Conservation (phyloP, 2,329 filamentous ascomycete species). For the Fusarium virguliforme region DNA sequence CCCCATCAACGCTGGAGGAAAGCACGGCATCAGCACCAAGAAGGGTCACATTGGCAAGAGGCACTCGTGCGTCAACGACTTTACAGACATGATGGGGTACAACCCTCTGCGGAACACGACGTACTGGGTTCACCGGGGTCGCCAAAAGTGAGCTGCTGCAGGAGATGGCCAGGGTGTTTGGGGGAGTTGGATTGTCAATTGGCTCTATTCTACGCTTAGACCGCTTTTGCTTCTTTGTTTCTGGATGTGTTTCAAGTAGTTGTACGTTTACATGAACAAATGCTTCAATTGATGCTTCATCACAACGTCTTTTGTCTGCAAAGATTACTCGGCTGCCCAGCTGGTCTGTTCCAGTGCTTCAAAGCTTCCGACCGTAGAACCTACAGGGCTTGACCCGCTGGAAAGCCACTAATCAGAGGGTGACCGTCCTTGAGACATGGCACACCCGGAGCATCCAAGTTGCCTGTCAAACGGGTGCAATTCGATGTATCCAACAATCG, state of each 20-base stretch:
- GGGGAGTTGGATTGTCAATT: constrained; percentile 5
- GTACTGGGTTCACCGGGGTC: neutral
- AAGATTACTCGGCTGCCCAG: no score
- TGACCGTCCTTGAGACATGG: neutral
- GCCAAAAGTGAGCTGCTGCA: neutral
- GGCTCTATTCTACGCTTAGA: constrained; percentile 3
- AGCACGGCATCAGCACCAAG: constrained; percentile 51
- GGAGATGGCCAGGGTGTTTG: neutral
- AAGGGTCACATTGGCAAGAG: constrained; percentile 51
- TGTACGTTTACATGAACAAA: no score
- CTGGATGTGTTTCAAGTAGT: neutral
- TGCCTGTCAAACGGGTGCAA: neutral
- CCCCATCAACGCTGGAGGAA: constrained; percentile 46
- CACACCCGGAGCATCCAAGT: neutral
- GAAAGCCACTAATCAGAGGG: neutral
- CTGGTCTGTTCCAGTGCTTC: no score
- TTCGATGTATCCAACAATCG: neutral
- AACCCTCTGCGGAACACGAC: constrained; percentile 51
- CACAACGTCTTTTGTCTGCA: no score
- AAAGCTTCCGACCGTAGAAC: no score
- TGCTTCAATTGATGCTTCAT: neutral
- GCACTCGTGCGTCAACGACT: constrained; percentile 54
- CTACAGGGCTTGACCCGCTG: neutral
- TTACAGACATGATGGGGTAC: constrained; percentile 50
- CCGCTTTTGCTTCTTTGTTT: no score